Evolutionary conservation across 2,329 filamentous ascomycete genomes (phyloP), one percentile per base, ranked within the genome.

Genomic region (Hymenoscyphus scutula): DNA sequence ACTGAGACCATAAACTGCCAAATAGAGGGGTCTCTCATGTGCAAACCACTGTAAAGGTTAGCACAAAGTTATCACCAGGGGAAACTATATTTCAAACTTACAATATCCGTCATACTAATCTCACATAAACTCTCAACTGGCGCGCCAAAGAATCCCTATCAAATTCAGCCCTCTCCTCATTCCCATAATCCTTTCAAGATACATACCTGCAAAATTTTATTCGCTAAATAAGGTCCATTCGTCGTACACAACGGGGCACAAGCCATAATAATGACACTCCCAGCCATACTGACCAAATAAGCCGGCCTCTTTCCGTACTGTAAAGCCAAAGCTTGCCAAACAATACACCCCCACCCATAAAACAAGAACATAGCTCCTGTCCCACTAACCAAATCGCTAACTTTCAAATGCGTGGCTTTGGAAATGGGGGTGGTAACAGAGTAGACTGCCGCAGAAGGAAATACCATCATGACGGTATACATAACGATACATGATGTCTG

Each of bases 251-350:
- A 66, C 0, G 73, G 66, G 1, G 72, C 69, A 66, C 71, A 71
- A 1, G 82, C 72, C 41, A 74, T 74, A 48, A 74, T 69, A 69
- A 77, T 67, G 23, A 71, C 68, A 3, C 66, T 71, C 29, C 64
- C 71, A 51, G 72, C 57, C 54, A 72, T 71, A 1, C 77, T 78
- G 37, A 80, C 68, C 2, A 83, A 69, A 60, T 82, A 83, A 1
- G 79, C 77, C 1, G 76, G 75, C 5, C 81, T 75, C 61, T 81
- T 81, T 17, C 57, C 57, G n/a, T 27, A 57, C 41, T 58, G 78
- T 13, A 83, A 70, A 0, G 82, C 81, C 29, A 84, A 69, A 1
- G 82, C 81, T 67, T 84, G 81, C 79, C 79, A 83, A 53, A 84
- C 71, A 2, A 84, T 71, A 61, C 78, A 77, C 0, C 79, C 80